phyloP scores from a whole-genome alignment of 2,329 filamentous ascomycete species.

The Trichoderma aggressivum region DNA sequence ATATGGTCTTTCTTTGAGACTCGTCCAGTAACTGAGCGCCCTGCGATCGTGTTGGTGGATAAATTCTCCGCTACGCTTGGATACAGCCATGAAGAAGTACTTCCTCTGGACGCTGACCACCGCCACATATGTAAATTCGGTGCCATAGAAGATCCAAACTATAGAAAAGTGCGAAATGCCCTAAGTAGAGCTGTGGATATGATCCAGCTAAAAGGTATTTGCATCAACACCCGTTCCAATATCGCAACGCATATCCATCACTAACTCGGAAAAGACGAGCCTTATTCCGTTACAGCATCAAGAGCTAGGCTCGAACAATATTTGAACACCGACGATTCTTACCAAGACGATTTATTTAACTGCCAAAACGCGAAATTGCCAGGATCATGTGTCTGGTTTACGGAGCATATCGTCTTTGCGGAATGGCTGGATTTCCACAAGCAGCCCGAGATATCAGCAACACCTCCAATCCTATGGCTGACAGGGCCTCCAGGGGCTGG shows the following conservation, averaged over 20 bases:
- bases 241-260: background rate
- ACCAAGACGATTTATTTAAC: constrained; percentile 3
- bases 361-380: background rate
- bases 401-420: background rate
- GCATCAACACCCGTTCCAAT: background rate
- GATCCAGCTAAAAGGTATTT: background rate
- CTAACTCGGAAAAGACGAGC: background rate
- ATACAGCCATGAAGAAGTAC: background rate
- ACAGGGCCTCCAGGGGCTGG: constrained; percentile 1
- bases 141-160: background rate
- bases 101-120: background rate
- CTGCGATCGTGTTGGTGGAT: background rate
- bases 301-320: background rate
- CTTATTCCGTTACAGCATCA: background rate
- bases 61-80: background rate
- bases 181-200: background rate
- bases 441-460: background rate
- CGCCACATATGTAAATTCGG: background rate
- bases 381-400: constrained; percentile 12
- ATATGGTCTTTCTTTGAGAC: constrained; percentile 14
- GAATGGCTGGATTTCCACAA: background rate
- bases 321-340: background rate
- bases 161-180: background rate
- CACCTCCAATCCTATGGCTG: constrained; percentile 3
- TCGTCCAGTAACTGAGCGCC: background rate